Evolutionary conservation across 306 rosid species (phyloP).

Genomic region (Astragalus glycyphyllos): DNA sequence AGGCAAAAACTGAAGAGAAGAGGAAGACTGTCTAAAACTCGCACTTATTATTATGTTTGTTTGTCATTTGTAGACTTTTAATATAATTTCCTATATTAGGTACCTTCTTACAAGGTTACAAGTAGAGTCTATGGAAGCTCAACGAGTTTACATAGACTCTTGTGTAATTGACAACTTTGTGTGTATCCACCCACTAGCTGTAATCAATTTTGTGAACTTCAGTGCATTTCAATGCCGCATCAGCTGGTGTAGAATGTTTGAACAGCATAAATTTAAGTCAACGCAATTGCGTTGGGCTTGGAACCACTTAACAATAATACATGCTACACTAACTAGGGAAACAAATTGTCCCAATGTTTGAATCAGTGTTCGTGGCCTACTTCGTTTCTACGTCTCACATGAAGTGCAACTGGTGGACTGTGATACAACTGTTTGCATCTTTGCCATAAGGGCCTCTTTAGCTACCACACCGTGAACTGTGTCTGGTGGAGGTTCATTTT

Average conservation of each 20-base stretch:
- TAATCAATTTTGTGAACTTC: background rate
- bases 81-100: no score
- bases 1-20: no score
- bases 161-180: no score
- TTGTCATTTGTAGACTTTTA: no score
- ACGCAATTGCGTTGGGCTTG: background rate
- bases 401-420: background rate
- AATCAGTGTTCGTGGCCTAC: background rate
- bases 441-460: background rate
- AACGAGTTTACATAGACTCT: no score
- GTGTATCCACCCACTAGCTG: background rate
- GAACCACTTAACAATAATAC: background rate
- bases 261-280: background rate
- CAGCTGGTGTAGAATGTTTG: background rate
- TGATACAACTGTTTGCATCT: background rate
- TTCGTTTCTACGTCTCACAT: background rate
- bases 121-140: no score
- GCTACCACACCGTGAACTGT: background rate
- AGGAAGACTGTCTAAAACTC: no score
- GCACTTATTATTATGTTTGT: no score
- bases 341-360: background rate
- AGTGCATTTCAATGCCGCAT: background rate
- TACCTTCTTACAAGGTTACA: no score
- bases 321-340: background rate
- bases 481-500: background rate